Percentiles rank a stretch among this genome's conserved stretches.
These are phyloP conservation scores for Pseudogymnoascus sp. DNA, from an alignment of 2,329 filamentous ascomycete genomes.

Conservation along the genomic window DNA sequence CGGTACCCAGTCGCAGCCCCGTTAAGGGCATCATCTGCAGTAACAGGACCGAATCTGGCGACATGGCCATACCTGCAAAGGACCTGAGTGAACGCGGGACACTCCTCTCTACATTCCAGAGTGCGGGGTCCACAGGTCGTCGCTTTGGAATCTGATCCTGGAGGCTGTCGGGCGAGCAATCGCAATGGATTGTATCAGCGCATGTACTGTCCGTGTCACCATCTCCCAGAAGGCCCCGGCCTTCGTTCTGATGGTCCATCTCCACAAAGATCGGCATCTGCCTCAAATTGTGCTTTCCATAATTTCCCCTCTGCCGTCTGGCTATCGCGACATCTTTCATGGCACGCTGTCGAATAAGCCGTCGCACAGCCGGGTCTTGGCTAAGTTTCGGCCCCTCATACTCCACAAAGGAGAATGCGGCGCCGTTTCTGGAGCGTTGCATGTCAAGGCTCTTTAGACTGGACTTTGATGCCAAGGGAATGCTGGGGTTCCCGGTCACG, in stretches of 20 bases:
- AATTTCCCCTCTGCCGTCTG: constrained; percentile 25
- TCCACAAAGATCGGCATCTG: constrained; percentile 23
- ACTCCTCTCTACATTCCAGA: not conserved
- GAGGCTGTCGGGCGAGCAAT: not conserved
- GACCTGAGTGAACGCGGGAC: constrained; percentile 18
- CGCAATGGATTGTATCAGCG: not conserved
- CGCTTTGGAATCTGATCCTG: not conserved
- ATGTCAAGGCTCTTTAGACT: too few relatives aligned
- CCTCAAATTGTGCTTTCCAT: constrained; percentile 28
- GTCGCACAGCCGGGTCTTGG: constrained; percentile 20
- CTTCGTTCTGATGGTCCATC: constrained; percentile 15
- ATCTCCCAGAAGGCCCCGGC: not conserved
- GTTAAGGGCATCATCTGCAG: constrained; percentile 23
- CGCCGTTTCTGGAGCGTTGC: too few relatives aligned
- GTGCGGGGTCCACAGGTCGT: not conserved
- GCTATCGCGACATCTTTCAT: constrained; percentile 32
- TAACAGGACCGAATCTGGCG: constrained; percentile 24
- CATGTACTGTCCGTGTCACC: not conserved
- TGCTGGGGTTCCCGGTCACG: too few relatives aligned
- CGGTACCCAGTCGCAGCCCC: constrained; percentile 20
- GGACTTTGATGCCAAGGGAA: too few relatives aligned
- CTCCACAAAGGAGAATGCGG: too few relatives aligned
- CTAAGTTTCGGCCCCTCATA: too few relatives aligned
- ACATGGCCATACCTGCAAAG: constrained; percentile 24
- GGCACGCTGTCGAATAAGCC: constrained; percentile 32